Evolutionary conservation across 2,329 filamentous ascomycete genomes (phyloP).

Genomic region (Pseudogymnoascus sp.): DNA sequence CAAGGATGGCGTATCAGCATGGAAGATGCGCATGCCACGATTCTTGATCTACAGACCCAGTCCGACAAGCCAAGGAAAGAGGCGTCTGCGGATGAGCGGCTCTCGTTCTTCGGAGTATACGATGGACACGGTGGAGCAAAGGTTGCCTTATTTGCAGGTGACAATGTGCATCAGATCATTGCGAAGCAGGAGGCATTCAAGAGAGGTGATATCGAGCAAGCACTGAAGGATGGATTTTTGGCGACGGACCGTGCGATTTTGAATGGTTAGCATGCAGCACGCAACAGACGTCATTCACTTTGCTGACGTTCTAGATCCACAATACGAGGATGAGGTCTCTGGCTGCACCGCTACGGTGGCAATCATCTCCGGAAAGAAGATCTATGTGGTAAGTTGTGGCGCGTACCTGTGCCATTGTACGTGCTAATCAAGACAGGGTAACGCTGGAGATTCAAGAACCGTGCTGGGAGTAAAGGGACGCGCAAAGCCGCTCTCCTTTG

Average conservation of each 20-base stretch:
- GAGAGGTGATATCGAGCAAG: constrained; percentile 84
- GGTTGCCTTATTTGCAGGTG: constrained; percentile 85
- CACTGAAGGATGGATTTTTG: constrained; percentile 92
- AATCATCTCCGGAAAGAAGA: constrained; percentile 81
- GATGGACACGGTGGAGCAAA: constrained; percentile 97
- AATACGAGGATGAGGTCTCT: constrained; percentile 95
- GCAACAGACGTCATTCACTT: constrained; percentile 12
- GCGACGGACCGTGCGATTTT: constrained; percentile 94
- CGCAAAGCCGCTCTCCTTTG: constrained; percentile 96
- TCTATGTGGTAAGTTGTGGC: constrained; percentile 73
- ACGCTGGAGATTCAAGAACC: constrained; percentile 91
- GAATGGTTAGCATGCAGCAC: constrained; percentile 57
- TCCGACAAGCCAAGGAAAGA: constrained; percentile 45
- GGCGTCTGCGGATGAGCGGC: constrained; percentile 57
- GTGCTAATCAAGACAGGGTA: constrained; percentile 57
- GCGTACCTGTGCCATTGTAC: constrained; percentile 11
- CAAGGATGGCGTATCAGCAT: constrained; percentile 99
- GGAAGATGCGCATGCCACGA: constrained; percentile 89
- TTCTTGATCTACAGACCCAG: constrained; percentile 73
- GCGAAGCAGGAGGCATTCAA: constrained; percentile 92
- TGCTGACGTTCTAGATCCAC: constrained; percentile 62
- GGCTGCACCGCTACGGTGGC: constrained; percentile 93
- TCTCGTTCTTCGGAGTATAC: constrained; percentile 97
- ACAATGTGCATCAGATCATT: constrained; percentile 89
- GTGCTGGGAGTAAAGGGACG: constrained; percentile 94